A percentile compares a stretch with the other conserved stretches of the same genome.
These are phyloP conservation scores for Aspergillus indologenus DNA, from an alignment of 495 filamentous ascomycete genomes.

Conservation along the genomic window DNA sequence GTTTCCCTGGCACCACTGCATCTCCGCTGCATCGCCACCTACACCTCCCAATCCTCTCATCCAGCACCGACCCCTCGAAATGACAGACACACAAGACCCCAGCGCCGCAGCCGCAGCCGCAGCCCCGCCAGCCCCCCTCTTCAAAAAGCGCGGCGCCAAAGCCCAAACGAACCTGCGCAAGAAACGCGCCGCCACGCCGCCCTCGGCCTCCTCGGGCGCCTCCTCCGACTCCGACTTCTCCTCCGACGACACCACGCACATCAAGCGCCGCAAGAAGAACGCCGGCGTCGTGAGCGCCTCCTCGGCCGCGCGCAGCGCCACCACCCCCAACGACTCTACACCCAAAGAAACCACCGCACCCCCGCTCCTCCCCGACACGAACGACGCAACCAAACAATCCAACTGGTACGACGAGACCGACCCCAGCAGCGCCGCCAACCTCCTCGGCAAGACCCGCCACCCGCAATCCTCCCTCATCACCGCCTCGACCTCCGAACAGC, in stretches of 20 bases:
- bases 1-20: not conserved
- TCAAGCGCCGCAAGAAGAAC: conserved; percentile 76
- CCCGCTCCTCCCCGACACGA: conserved; percentile 56
- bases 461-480: conserved; percentile 15
- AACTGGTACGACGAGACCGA: conserved; percentile 82
- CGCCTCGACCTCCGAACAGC: conserved; percentile 20
- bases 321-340: conserved; percentile 50
- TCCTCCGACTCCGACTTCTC: conserved; percentile 68
- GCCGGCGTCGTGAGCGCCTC: conserved; percentile 59
- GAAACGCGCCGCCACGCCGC: conserved; percentile 76
- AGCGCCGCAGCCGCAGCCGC: too few species aligned
- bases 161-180: conserved; percentile 77
- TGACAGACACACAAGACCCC: not conserved
- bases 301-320: conserved; percentile 33
- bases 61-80: not conserved
- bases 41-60: too few species aligned
- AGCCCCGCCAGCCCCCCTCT: conserved; percentile 29
- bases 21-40: too few species aligned
- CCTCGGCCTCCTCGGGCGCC: conserved; percentile 40
- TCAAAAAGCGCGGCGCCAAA: conserved; percentile 84
- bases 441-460: conserved; percentile 60
- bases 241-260: conserved; percentile 68
- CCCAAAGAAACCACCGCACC: conserved; percentile 41
- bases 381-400: conserved; percentile 90
- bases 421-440: conserved; percentile 47